Base-by-base conservation (phyloP, 257 asterid genomes). In the Jasminum sambac region DNA sequence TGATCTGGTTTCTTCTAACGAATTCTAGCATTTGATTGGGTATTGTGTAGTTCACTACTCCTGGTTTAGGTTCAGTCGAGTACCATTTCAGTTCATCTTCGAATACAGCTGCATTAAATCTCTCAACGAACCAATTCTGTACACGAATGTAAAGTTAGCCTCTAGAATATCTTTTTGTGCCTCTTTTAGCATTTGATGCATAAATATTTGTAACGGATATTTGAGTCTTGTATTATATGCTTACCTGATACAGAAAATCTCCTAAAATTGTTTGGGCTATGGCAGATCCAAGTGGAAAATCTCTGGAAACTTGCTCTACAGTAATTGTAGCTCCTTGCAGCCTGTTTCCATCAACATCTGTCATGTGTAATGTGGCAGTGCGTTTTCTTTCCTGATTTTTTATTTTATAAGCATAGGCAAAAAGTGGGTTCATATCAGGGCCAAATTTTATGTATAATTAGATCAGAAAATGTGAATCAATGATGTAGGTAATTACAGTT, bases 51-150 rank as follows among this genome's bases (percentile, higher is more conserved):
- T 88, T 86, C 8, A 87, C 64, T n/a, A 69, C 14, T 4, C 96
- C 90, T 8, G 21, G 79, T 26, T 72, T 26, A 19, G 84, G 82
- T 17, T 88, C 95, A 16, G 90, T 90, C 6, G 79, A 68, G 41
- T 75, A 64, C 97, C 97, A 86, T 67, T 88, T 90, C 23, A 90
- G 90, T 42, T 88, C 92, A 64, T 88, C 73, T 72, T 87, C 91
- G n/a, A 88, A 88, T 4, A 87, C 89, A 8, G 90, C 91, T 6
- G 90, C 89, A 12, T 90, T 88, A 52, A 88, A 90, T 57, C 97
- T 66, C 65, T 88, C 81, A 0, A 63, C 43, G 8, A 88, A 90
- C 93, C 91, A 88, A 2, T 71, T 70, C 88, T 85, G 83, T 6
- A 43, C 39, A 44, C 14, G 55, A 65, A 10, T 30, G 14, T 5